Percentiles rank a stretch among this genome's conserved stretches.
Evolutionary conservation across 306 rosid genomes (phyloP).

Genomic region (apple (Malus domestica)): DNA sequence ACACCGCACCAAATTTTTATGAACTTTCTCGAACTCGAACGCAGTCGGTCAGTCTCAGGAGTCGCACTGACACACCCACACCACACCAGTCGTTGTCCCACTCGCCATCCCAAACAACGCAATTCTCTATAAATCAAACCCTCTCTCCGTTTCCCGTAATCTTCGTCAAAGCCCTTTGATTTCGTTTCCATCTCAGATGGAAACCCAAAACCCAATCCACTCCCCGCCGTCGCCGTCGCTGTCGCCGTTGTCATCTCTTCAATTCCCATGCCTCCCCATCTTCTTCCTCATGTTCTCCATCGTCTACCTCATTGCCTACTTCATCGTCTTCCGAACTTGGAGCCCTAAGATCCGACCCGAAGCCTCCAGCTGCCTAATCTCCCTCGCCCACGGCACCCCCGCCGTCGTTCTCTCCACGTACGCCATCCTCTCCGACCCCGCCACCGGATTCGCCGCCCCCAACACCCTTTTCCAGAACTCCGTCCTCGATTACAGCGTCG

Average conservation of each 20-base stretch:
- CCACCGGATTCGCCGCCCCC: slow-evolving; percentile 45
- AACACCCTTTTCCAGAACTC: slow-evolving; percentile 47
- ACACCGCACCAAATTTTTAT: too few relatives aligned
- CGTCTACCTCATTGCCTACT: slow-evolving; percentile 48
- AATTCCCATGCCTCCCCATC: slow-evolving; percentile 15
- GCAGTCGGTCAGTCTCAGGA: too few relatives aligned
- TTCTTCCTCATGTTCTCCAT: slow-evolving; percentile 48
- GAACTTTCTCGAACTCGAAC: too few relatives aligned
- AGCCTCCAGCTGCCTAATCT: slow-evolving; percentile 69
- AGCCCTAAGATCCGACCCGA: slow-evolving; percentile 80
- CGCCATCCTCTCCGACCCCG: slow-evolving; percentile 39
- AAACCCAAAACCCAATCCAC: neutral
- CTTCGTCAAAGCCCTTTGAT: neutral
- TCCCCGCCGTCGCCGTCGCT: too few relatives aligned
- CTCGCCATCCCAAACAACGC: too few relatives aligned
- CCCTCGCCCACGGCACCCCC: slow-evolving; percentile 80
- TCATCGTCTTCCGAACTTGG: slow-evolving; percentile 54
- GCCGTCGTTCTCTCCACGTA: slow-evolving; percentile 44
- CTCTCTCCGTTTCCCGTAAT: neutral
- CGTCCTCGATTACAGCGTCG: slow-evolving; percentile 80
- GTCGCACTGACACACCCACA: too few relatives aligned
- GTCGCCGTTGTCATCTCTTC: too few relatives aligned
- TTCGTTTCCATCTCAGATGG: neutral
- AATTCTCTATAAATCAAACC: neutral
- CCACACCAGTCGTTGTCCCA: too few relatives aligned